Percentiles rank a stretch among this genome's conserved stretches.
These are phyloP conservation scores for Phytophthora citrophthora DNA, from an alignment of 352 stramenopile genomes.

Conservation along the genomic window DNA sequence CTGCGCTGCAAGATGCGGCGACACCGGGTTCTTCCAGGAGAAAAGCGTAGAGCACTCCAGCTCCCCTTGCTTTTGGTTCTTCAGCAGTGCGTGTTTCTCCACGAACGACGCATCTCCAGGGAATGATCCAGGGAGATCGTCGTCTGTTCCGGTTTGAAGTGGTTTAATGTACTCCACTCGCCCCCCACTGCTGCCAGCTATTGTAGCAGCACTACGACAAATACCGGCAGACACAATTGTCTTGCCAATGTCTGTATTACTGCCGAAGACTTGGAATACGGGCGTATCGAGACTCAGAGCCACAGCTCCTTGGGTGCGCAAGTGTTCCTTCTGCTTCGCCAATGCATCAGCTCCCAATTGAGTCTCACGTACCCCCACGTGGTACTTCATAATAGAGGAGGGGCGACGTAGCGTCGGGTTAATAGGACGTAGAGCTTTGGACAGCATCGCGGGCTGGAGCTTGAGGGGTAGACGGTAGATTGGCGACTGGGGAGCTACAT, in stretches of 20 bases:
- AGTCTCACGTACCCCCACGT: conserved; percentile 55
- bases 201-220: conserved; percentile 69
- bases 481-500: conserved; percentile 1
- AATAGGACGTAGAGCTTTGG: conserved; percentile 17
- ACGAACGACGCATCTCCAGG: conserved; percentile 91
- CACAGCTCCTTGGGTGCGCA: conserved; percentile 61
- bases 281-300: conserved; percentile 66
- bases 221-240: conserved; percentile 95
- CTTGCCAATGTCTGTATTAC: conserved; percentile 98
- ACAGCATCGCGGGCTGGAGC: conserved; percentile 20
- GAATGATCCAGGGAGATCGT: conserved; percentile 49
- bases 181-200: conserved; percentile 7
- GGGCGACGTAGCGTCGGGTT: conserved; percentile 5
- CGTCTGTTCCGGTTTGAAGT: conserved; percentile 93
- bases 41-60: conserved; percentile 91
- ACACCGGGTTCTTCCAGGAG: conserved; percentile 94
- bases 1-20: conserved; percentile 92
- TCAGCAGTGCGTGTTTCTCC: conserved; percentile 44
- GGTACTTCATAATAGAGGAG: conserved; percentile 33
- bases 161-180: conserved; percentile 96
- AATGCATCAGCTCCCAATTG: conserved; percentile 37
- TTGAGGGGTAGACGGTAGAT: conserved; percentile 18
- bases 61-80: conserved; percentile 3
- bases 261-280: conserved; percentile 94
- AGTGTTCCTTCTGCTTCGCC: conserved; percentile 47